Conservation (phyloP, 257 asterid species). For the Forsythia viridissima region DNA sequence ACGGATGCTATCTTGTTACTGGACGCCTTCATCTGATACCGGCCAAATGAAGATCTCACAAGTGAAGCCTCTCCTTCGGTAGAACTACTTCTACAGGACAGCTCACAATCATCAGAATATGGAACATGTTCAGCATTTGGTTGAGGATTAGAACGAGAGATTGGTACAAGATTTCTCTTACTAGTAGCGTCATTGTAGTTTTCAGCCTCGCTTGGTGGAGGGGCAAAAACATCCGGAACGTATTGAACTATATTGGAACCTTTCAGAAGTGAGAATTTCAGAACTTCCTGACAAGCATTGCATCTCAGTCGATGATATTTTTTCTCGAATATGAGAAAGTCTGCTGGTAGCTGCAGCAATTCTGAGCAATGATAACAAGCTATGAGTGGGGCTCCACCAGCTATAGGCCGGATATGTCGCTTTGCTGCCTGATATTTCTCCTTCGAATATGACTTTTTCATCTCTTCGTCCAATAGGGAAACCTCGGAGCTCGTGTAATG, state of each 20-base stretch:
- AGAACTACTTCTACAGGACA: slow-evolving; percentile 50
- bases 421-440: slow-evolving; percentile 45
- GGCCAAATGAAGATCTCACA: slow-evolving; percentile 22
- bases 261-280: slow-evolving; percentile 57
- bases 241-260: slow-evolving; percentile 55
- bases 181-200: slow-evolving; percentile 19
- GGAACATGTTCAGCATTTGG: slow-evolving; percentile 46
- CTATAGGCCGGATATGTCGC: slow-evolving; percentile 63
- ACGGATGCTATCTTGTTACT: slow-evolving; percentile 34
- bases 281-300: slow-evolving; percentile 54
- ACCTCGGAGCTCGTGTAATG: slow-evolving; percentile 45
- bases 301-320: slow-evolving; percentile 69
- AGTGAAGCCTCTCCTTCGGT: slow-evolving; percentile 46
- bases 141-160: slow-evolving; percentile 29
- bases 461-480: slow-evolving; percentile 43
- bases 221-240: slow-evolving; percentile 38
- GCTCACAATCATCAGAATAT: slow-evolving; percentile 57
- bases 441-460: slow-evolving; percentile 34
- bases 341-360: slow-evolving; percentile 72
- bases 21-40: slow-evolving; percentile 25
- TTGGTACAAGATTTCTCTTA: slow-evolving; percentile 29
- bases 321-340: slow-evolving; percentile 59
- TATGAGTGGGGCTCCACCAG: slow-evolving; percentile 80
- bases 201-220: slow-evolving; percentile 67
- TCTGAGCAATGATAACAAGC: slow-evolving; percentile 68